phyloP scores from a whole-genome alignment of 2,329 filamentous ascomycete species.

The Chrysosporium keratinophilum region DNA sequence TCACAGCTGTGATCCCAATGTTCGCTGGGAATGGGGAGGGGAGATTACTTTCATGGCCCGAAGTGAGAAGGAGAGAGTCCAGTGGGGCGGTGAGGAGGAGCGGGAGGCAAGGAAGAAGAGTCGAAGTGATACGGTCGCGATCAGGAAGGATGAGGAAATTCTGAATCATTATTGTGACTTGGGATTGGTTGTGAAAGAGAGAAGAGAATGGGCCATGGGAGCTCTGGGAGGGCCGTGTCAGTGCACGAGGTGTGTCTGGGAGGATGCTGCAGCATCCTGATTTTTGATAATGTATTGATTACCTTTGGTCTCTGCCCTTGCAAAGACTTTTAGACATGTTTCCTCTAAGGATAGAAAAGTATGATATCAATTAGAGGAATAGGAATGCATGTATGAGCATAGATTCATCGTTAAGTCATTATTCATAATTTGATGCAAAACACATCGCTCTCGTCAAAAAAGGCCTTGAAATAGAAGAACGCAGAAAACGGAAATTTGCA shows the following conservation, averaged over 20 bases:
- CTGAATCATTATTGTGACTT: constrained; percentile 93
- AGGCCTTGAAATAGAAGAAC: no score
- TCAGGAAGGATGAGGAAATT: constrained; percentile 72
- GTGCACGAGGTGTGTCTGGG: constrained; percentile 70
- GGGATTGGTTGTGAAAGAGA: constrained; percentile 61
- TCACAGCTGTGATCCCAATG: constrained; percentile 91
- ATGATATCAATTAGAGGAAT: background rate
- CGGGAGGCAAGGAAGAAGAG: constrained; percentile 31
- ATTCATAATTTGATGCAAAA: constrained; percentile 7
- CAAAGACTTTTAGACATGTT: background rate
- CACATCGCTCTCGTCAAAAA: background rate
- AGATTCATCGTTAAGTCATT: constrained; percentile 6
- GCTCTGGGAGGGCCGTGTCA: constrained; percentile 82
- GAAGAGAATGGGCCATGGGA: constrained; percentile 79
- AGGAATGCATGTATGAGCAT: background rate
- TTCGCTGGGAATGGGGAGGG: constrained; percentile 79
- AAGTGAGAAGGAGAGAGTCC: constrained; percentile 26
- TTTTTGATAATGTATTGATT: background rate
- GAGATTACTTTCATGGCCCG: constrained; percentile 34
- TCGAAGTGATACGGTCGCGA: constrained; percentile 43
- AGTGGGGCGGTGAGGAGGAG: constrained; percentile 31
- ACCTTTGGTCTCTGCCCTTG: background rate
- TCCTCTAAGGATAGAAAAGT: background rate
- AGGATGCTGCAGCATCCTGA: constrained; percentile 35
- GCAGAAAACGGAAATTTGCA: no score